Percentiles rank a stretch among this genome's conserved stretches.
Conservation (phyloP, 2,329 filamentous ascomycete species). For the Aspergillus ruber region DNA sequence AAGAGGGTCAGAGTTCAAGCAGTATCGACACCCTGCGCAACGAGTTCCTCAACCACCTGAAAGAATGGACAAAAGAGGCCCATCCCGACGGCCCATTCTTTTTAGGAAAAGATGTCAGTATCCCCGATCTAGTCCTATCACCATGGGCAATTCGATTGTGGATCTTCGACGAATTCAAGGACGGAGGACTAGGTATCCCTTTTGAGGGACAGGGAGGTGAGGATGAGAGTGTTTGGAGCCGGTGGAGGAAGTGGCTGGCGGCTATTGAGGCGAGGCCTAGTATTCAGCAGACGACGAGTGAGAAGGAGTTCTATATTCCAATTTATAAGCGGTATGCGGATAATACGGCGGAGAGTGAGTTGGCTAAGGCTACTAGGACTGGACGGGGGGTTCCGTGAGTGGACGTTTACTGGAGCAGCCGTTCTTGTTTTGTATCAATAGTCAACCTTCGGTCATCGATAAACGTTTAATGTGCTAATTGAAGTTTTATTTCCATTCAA, state of each 20-base stretch:
- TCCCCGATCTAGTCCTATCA: constrained; percentile 65
- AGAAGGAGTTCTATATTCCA: constrained; percentile 58
- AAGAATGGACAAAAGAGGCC: constrained; percentile 58
- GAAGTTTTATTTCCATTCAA: no score
- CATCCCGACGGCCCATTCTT: constrained; percentile 60
- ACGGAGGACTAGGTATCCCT: constrained; percentile 47
- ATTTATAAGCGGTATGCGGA: constrained; percentile 65
- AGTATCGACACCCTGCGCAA: constrained; percentile 48
- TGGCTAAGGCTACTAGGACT: constrained; percentile 57
- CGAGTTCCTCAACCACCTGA: constrained; percentile 55
- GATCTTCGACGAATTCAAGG: constrained; percentile 69
- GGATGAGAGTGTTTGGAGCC: constrained; percentile 54
- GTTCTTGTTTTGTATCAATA: no score
- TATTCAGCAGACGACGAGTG: constrained; percentile 62
- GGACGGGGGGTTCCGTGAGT: constrained; percentile 57
- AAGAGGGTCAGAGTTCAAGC: constrained; percentile 29
- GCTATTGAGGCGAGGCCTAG: constrained; percentile 57
- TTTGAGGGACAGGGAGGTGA: constrained; percentile 42
- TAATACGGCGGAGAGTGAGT: constrained; percentile 56
- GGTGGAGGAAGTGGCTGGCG: constrained; percentile 60
- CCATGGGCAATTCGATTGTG: constrained; percentile 69
- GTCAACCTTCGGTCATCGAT: no score
- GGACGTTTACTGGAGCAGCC: neutral
- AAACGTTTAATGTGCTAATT: no score
- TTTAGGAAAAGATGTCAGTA: constrained; percentile 54